phyloP scores from a whole-genome alignment of 192 early-diverging fungal species.

The Gamsiella multidivaricata region DNA sequence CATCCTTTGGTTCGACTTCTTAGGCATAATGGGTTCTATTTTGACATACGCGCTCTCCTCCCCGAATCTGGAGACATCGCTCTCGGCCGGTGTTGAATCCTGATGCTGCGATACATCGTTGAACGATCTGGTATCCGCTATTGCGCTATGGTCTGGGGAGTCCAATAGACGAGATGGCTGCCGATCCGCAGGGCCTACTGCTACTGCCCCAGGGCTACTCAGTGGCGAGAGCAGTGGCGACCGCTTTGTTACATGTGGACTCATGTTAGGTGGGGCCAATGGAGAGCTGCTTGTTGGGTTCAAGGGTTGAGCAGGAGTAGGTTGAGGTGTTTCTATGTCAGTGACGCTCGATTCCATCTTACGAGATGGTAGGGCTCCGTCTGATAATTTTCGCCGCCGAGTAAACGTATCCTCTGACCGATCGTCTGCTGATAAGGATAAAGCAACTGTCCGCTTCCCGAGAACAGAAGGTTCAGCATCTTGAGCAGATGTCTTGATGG shows the following conservation, averaged over 20 bases:
- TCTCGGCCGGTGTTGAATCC: neutral
- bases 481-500: neutral
- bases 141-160: neutral
- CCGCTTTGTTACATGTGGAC: neutral
- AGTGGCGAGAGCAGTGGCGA: constrained; percentile 24
- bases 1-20: neutral
- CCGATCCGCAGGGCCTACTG: neutral
- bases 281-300: neutral
- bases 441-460: constrained; percentile 27
- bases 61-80: neutral
- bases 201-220: constrained; percentile 2
- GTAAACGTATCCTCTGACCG: constrained; percentile 18
- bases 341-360: constrained; percentile 20
- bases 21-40: neutral
- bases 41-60: constrained; percentile 9
- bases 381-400: constrained; percentile 38
- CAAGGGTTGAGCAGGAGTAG: constrained; percentile 8
- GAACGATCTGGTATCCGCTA: neutral
- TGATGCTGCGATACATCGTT: constrained; percentile 1
- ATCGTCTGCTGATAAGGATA: constrained; percentile 3
- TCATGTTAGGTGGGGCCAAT: neutral
- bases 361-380: constrained; percentile 16
- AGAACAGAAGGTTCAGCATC: constrained; percentile 6
- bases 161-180: neutral
- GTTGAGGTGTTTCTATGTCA: constrained; percentile 3